These are phyloP conservation scores for Dimargaris cristalligena DNA, from an alignment of 192 early-diverging fungal species.

Conservation along the genomic window DNA sequence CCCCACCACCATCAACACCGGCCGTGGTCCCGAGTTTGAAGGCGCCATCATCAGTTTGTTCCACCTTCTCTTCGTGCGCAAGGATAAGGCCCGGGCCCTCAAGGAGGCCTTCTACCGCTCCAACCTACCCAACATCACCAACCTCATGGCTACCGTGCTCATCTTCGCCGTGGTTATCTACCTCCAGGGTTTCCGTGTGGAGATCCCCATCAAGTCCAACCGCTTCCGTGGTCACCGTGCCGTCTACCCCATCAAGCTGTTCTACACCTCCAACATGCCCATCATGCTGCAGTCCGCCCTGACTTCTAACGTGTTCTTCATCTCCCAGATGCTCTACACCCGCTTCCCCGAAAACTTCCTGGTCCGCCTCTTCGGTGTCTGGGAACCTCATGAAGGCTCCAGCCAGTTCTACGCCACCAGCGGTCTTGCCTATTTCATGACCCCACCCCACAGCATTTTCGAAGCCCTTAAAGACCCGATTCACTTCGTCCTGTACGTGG, in stretches of 20 bases:
- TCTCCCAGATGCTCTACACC: conserved; percentile 96
- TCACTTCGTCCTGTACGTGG: conserved; percentile 85
- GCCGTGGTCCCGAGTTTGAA: conserved; percentile 96
- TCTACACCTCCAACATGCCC: conserved; percentile 99
- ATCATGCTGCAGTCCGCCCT: conserved; percentile 99
- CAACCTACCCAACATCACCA: conserved; percentile 74
- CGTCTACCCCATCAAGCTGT: conserved; percentile 97
- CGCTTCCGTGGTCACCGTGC: conserved; percentile 93
- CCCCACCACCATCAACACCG: conserved; percentile 95
- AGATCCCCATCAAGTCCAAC: conserved; percentile 96
- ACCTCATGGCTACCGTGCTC: conserved; percentile 75
- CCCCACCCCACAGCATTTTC: conserved; percentile 77
- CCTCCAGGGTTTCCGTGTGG: conserved; percentile 98
- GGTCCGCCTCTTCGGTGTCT: conserved; percentile 85
- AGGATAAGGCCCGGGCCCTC: conserved; percentile 90
- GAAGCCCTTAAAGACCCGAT: conserved; percentile 82
- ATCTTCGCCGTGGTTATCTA: conserved; percentile 84
- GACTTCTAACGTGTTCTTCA: conserved; percentile 92
- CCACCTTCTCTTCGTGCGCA: conserved; percentile 85
- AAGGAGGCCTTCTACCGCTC: conserved; percentile 94
- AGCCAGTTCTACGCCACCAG: conserved; percentile 83
- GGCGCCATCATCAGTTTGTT: conserved; percentile 92
- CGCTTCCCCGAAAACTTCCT: conserved; percentile 94
- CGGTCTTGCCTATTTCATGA: conserved; percentile 96
- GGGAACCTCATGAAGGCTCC: conserved; percentile 91